Conservation (phyloP, 176 grass and related monocot species). For the Saccharum officinarum region DNA sequence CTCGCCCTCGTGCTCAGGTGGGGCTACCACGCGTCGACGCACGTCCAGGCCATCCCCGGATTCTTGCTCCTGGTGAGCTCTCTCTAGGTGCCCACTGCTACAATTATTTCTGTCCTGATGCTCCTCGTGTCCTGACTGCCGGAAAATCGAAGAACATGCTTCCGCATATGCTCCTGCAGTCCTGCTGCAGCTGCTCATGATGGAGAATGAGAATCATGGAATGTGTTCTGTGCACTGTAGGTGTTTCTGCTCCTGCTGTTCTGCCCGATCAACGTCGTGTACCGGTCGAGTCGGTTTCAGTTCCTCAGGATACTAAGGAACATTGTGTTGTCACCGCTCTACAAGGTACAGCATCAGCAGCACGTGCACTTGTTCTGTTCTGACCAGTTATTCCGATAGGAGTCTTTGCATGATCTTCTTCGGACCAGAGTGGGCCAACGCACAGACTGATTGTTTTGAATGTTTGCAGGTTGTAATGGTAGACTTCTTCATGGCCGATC, state of each 20-base stretch:
- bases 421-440: neutral
- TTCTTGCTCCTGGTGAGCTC: conserved; percentile 67
- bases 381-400: neutral
- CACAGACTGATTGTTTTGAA: neutral
- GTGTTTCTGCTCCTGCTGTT: conserved; percentile 60
- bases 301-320: conserved; percentile 71
- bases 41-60: conserved; percentile 64
- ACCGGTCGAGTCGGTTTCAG: conserved; percentile 56
- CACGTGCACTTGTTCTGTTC: neutral
- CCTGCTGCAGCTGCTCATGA: neutral
- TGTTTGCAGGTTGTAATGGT: conserved; percentile 72
- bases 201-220: conserved; percentile 36
- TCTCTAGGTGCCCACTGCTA: neutral
- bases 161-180: neutral
- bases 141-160: conserved; percentile 7
- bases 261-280: conserved; percentile 66
- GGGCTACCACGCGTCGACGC: conserved; percentile 43
- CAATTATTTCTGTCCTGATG: neutral
- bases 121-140: neutral
- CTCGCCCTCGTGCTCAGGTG: conserved; percentile 47
- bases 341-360: conserved; percentile 53
- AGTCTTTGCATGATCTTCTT: neutral
- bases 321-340: conserved; percentile 70
- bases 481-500: conserved; percentile 95
- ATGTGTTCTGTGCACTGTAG: conserved; percentile 28